Evolutionary conservation across 768 basidiomycete genomes (phyloP).

Genomic region (Dentipellis sp.): DNA sequence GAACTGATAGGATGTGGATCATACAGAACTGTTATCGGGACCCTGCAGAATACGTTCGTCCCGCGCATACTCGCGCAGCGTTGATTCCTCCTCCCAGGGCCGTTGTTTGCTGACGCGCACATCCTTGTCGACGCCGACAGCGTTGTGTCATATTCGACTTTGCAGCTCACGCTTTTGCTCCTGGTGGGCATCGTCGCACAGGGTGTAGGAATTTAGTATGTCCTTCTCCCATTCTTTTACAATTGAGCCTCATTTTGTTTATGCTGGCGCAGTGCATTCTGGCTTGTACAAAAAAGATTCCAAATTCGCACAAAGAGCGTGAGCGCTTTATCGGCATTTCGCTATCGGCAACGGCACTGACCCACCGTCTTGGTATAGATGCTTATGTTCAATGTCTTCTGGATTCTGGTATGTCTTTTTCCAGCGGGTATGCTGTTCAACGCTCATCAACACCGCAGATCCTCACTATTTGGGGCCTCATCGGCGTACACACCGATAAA

Average conservation of each 20-base stretch:
- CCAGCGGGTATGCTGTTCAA: not conserved
- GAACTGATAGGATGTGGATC: not conserved
- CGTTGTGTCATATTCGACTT: constrained; percentile 61
- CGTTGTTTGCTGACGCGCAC: not conserved
- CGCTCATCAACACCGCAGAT: constrained; percentile 27
- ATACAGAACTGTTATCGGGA: constrained; percentile 56
- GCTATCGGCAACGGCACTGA: not conserved
- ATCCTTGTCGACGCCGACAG: constrained; percentile 21
- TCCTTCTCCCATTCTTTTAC: not conserved
- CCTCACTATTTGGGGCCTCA: constrained; percentile 65
- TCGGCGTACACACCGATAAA: constrained; percentile 63
- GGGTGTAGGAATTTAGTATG: constrained; percentile 61
- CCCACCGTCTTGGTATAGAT: constrained; percentile 34
- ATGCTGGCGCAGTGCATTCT: constrained; percentile 39
- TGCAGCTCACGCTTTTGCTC: constrained; percentile 57
- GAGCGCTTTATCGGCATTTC: constrained; percentile 4
- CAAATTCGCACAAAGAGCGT: constrained; percentile 57
- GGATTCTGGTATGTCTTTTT: constrained; percentile 47
- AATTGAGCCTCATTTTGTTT: not conserved
- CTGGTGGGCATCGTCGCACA: constrained; percentile 60
- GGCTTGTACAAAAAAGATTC: constrained; percentile 59
- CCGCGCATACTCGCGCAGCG: not conserved
- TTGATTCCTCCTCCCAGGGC: not conserved
- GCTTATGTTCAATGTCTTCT: constrained; percentile 62
- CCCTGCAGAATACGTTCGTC: constrained; percentile 57